phyloP scores from a whole-genome alignment of 2,329 filamentous ascomycete species.

The Botrytis galanthina region DNA sequence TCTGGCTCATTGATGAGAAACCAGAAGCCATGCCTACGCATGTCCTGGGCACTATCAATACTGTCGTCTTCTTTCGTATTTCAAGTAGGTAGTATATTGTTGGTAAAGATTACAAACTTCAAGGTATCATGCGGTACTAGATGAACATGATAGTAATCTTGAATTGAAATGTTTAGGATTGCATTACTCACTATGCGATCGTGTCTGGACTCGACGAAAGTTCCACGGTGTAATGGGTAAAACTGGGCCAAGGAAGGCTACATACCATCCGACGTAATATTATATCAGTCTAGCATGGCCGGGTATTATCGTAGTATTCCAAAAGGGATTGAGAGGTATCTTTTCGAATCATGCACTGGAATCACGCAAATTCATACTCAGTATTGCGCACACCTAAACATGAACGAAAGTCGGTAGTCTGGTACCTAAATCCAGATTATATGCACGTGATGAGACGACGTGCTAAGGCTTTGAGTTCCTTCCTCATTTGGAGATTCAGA shows the following conservation, averaged over 20 bases:
- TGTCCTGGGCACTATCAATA: not conserved
- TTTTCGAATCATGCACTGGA: not conserved
- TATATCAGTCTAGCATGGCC: not conserved
- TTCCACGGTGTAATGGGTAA: too few relatives aligned
- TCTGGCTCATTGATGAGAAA: too few relatives aligned
- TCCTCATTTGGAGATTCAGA: not conserved
- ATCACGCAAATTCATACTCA: not conserved
- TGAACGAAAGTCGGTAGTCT: not conserved
- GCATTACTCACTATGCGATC: not conserved
- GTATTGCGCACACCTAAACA: not conserved
- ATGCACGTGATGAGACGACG: not conserved
- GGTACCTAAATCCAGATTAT: not conserved
- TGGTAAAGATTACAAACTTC: not conserved
- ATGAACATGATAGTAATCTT: not conserved
- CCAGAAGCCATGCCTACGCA: not conserved
- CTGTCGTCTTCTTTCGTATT: not conserved
- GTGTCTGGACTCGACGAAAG: not conserved
- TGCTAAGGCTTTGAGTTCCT: constrained; percentile 5
- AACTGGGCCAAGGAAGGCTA: not conserved
- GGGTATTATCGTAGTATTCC: not conserved
- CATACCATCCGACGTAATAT: not conserved
- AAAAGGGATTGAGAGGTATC: not conserved
- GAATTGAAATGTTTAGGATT: not conserved
- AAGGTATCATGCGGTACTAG: not conserved
- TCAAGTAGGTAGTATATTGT: too few relatives aligned